Percentiles rank a stretch among this genome's conserved stretches.
Evolutionary conservation across 768 basidiomycete species (phyloP).

Genomic region (Russula brevipes): DNA sequence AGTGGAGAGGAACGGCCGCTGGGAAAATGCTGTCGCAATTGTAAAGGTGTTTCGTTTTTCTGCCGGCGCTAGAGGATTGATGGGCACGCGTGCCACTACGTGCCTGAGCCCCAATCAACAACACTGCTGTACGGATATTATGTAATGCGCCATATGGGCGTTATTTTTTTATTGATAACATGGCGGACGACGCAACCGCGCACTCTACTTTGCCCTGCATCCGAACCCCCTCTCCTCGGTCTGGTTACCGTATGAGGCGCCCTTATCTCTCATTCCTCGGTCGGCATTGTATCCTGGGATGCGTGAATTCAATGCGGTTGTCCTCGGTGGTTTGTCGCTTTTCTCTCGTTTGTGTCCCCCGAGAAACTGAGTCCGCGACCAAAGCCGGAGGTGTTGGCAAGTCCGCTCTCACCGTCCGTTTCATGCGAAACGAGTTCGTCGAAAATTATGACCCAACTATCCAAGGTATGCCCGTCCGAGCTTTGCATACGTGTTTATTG

Average conservation of each 20-base stretch:
- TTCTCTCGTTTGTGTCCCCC: neutral
- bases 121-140: neutral
- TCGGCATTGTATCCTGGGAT: constrained; percentile 34
- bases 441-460: constrained; percentile 82
- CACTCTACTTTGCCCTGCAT: neutral
- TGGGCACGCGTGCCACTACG: too few species aligned
- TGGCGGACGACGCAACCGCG: neutral
- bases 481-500: neutral
- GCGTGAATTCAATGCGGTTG: constrained; percentile 72
- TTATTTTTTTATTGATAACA: neutral
- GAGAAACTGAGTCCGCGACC: constrained; percentile 5
- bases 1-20: neutral
- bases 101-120: neutral
- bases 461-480: constrained; percentile 48
- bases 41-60: neutral
- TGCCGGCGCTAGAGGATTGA: neutral
- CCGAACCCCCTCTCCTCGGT: constrained; percentile 11
- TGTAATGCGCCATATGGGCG: neutral
- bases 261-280: constrained; percentile 17
- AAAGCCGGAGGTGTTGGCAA: constrained; percentile 86
- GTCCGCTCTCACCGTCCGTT: constrained; percentile 78
- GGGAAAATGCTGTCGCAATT: neutral
- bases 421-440: constrained; percentile 65
- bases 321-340: constrained; percentile 62
- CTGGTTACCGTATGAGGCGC: constrained; percentile 23